Evolutionary conservation across 2,329 filamentous ascomycete species (phyloP), one percentile per base, ranked within the genome.

Genomic region (Dactylella cylindrospora): DNA sequence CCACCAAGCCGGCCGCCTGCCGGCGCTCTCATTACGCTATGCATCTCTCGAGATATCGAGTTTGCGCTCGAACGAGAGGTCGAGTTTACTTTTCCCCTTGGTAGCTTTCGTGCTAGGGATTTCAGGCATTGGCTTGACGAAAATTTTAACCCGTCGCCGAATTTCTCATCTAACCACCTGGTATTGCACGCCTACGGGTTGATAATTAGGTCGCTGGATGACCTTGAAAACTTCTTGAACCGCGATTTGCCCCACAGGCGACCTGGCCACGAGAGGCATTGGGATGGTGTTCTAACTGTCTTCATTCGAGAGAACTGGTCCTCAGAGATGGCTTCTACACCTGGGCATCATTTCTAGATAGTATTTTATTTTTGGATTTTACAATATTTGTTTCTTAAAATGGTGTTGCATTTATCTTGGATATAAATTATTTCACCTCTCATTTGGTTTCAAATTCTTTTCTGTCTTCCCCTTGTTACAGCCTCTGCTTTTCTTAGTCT

Each of bases 231-330:
- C 0, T 62, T 62, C 25, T 13, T 62, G 17, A 62, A 62, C 40
- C 22, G 43, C 17, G 57, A 62, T 12, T 22, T 62, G 3, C 35
- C 43, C 1, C 15, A 15, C 3, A 43, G 49, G 12, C 43, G 31
- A 13, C 13, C 23, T 10, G 25, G 29, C 20, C 20, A n/a, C n/a
- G 35, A 44, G 6, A 35, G 49, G 12, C 23, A 19, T 8, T 26
- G 43, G 20, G 49, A 53, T 20, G 22, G 54, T 33, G 25, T 23
- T 7, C 38, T 62, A 17, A 62, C 57, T 12, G 39, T 54, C 13
- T 43, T 54, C 13, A 50, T 62, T 45, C 43, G 44, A 7, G 57
- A 62, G 20, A 53, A 62, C 13, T 62, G 57, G 57, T 49, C 49
- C 3, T 47, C 47, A 8, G 46, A 26, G 22, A 19, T 53, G 10